phyloP scores from a whole-genome alignment of 176 grass and related monocot species.

The Aegilops sharonensis region DNA sequence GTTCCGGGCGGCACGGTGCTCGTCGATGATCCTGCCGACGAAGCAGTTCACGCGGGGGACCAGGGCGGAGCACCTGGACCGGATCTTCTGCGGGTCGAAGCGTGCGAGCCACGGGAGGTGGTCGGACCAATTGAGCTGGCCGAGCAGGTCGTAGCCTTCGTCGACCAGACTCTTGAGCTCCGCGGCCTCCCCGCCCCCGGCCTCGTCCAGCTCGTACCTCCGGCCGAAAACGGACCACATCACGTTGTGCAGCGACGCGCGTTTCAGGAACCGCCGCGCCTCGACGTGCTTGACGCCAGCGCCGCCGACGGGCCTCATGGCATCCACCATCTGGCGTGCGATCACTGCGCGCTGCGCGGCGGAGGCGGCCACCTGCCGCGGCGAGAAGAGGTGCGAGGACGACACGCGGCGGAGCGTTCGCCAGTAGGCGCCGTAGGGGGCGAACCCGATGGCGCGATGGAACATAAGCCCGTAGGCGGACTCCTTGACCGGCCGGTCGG shows the following conservation, averaged over 20 bases:
- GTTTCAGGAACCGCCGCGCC: slow-evolving; percentile 53
- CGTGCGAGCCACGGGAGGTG: slow-evolving; percentile 51
- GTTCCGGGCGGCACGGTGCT: slow-evolving; percentile 33
- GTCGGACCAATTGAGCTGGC: slow-evolving; percentile 79
- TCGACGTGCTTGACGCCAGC: not conserved
- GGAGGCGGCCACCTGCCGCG: slow-evolving; percentile 56
- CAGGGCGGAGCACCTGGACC: slow-evolving; percentile 51
- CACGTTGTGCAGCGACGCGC: slow-evolving; percentile 65
- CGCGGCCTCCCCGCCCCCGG: slow-evolving; percentile 36
- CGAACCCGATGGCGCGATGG: slow-evolving; percentile 87
- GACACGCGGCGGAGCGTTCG: slow-evolving; percentile 72
- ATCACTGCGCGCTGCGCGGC: slow-evolving; percentile 42
- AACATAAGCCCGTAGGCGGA: slow-evolving; percentile 80
- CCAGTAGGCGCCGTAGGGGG: slow-evolving; percentile 74
- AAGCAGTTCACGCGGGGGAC: slow-evolving; percentile 61
- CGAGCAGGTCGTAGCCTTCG: slow-evolving; percentile 70
- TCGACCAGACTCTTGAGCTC: slow-evolving; percentile 71
- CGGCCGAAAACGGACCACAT: slow-evolving; percentile 77
- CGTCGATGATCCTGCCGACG: slow-evolving; percentile 60
- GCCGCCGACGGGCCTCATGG: not conserved
- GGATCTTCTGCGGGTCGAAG: slow-evolving; percentile 55
- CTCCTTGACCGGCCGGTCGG: slow-evolving; percentile 71
- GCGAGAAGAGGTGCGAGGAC: slow-evolving; percentile 64
- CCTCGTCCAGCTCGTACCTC: slow-evolving; percentile 39
- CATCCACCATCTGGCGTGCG: slow-evolving; percentile 57